Base-by-base conservation (phyloP, 805 yeast species). In the Yueomyces sinensis region DNA sequence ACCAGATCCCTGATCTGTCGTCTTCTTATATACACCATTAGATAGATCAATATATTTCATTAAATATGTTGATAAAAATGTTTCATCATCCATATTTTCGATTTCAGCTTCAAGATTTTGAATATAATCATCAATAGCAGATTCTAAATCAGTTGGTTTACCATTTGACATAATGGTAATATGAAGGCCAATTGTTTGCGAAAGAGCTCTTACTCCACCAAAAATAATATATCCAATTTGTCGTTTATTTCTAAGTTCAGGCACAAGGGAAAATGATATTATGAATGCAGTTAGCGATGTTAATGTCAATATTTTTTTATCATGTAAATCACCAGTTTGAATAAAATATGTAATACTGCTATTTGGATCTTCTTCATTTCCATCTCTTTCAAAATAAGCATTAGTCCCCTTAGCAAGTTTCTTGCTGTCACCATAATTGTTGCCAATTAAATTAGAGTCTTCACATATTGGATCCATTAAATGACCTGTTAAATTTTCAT, bases 191-290 rank as follows among this genome's bases (percentile, higher is more conserved):
- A 69, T 51, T 0, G 76, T 67, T 17, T 64, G 61, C 35, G 74
- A 58, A 20, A 72, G 50, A 1, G 68, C 44, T 38, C 81, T 56
- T 18, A 66, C 36, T 0, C 84, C 84, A 16, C 76, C 70, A n/a
- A 66, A 42, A 0, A 76, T 72, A 4, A 66, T 62, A 47, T 80
- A 80, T 0, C 83, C 87, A 36, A 80, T 50, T 41, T 74, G 80
- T 38, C 64, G 65, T 42, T 65, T 67, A 15, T 63, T 64, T 40
- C 87, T 55, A 14, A 79, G 51, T 32, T 69, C 74, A 3, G 65
- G 56, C 1, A 59, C 52, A 15, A 72, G 56, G 1, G 64, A 54
- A 6, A 60, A 41, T 0, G 72, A 59, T 42, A 78, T 44, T n/a
- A 69, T 33, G 47, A 61, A 69, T 1, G 71, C 64, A 1, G 69